Evolutionary conservation across 2,329 filamentous ascomycete genomes (phyloP), one percentile per base, ranked within the genome.

Genomic region (Exophiala oligosperma): DNA sequence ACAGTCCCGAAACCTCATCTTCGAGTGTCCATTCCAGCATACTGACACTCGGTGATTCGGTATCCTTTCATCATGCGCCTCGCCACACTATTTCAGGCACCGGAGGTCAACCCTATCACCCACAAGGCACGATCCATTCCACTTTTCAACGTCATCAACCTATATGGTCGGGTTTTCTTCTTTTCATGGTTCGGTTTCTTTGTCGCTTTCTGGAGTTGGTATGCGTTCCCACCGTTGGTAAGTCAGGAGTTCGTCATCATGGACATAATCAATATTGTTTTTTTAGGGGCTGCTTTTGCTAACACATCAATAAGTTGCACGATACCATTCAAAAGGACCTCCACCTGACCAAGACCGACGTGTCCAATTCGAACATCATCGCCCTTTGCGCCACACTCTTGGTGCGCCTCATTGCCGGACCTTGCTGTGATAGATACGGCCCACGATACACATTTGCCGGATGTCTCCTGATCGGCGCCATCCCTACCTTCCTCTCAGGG

Each of bases 361-460:
- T 96, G 53, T 85, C 88, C 66, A 97, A 96, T 76, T 96, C 92
- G 38, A 96, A 96, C 74, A 93, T 96, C 61, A 83, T 94, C 57
- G 92, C 91, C 4, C 79, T 96, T 3, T 77, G 81, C 54, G 88
- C 87, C 29, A 90, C 88, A 0, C 79, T 96, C 14, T 74, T 96
- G 32, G 84, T 96, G 37, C 89, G 92, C 56, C 80, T 92, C 44
- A 73, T 92, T 52, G 86, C 89, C 53, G 92, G 92, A 0, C 90
- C 92, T 12, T 79, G 90, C n/a, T 96, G 92, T 72, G 92, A 97
- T 74, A 82, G 81, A 35, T 93, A 88, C 67, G 92, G 92, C 1
- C 89, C 92, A 29, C 88, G 92, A 61, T 80, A 83, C 64, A 91
- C 92, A 29, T 96, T 94, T 68, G 89, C 88, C 44, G 84, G 81